These are phyloP conservation scores for Exophiala aquamarina DNA, from an alignment of 2,329 filamentous ascomycete species.

Conservation along the genomic window DNA sequence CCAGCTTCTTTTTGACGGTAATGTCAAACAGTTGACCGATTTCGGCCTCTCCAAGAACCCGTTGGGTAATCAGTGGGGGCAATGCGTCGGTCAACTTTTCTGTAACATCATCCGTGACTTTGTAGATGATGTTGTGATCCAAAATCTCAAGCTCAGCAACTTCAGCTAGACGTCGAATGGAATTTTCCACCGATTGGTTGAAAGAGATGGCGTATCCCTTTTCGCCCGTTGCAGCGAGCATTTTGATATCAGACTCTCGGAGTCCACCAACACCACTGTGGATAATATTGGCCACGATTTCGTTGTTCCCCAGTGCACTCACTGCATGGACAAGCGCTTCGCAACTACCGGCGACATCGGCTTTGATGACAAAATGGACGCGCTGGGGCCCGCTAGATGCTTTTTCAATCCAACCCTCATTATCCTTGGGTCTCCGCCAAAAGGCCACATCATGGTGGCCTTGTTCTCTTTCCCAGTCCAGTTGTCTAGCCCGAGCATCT, in stretches of 20 bases:
- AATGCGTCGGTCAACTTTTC: slow-evolving; percentile 68
- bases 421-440: slow-evolving; percentile 27
- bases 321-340: slow-evolving; percentile 84
- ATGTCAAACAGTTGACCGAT: slow-evolving; percentile 82
- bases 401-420: slow-evolving; percentile 32
- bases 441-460: slow-evolving; percentile 25
- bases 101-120: slow-evolving; percentile 50
- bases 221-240: slow-evolving; percentile 67
- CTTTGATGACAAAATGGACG: slow-evolving; percentile 85
- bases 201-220: slow-evolving; percentile 80
- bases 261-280: slow-evolving; percentile 75
- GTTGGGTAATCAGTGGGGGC: slow-evolving; percentile 63
- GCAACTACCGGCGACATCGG: slow-evolving; percentile 88
- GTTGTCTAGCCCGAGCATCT: slow-evolving; percentile 45
- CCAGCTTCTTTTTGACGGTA: slow-evolving; percentile 68
- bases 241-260: slow-evolving; percentile 83
- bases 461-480: slow-evolving; percentile 41
- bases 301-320: slow-evolving; percentile 76
- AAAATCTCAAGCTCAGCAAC: slow-evolving; percentile 72
- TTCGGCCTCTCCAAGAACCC: slow-evolving; percentile 84
- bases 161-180: slow-evolving; percentile 70
- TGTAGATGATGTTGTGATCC: slow-evolving; percentile 70
- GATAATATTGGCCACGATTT: slow-evolving; percentile 75
- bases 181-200: slow-evolving; percentile 68
- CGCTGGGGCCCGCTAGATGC: slow-evolving; percentile 39